A percentile compares a stretch with the other conserved stretches of the same genome.
phyloP scores from a whole-genome alignment of 345 rosid genomes.

The Eucalyptus caleyi region DNA sequence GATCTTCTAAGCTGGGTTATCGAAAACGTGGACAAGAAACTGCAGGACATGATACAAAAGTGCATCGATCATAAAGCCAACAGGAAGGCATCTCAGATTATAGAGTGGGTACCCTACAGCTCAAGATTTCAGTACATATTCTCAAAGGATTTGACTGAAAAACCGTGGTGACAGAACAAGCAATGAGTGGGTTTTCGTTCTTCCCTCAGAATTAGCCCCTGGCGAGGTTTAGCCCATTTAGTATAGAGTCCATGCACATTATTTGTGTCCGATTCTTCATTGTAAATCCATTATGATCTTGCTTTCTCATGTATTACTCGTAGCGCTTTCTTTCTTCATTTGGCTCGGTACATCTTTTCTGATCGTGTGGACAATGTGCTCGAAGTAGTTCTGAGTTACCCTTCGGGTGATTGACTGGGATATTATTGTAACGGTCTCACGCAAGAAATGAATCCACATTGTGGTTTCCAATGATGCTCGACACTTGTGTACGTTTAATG shows the following conservation, averaged over 20 bases:
- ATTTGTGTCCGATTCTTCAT: not conserved
- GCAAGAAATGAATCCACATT: not conserved
- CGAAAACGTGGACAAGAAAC: slow-evolving; percentile 48
- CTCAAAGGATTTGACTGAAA: slow-evolving; percentile 60
- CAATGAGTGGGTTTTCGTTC: not conserved
- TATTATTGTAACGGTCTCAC: not conserved
- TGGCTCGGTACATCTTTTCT: not conserved
- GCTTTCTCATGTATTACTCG: not conserved
- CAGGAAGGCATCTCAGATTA: slow-evolving; percentile 42
- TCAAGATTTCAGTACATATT: slow-evolving; percentile 66
- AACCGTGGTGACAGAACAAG: slow-evolving; percentile 27
- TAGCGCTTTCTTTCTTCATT: not conserved
- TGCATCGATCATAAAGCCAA: slow-evolving; percentile 32
- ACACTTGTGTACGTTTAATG: not conserved
- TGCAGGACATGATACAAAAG: slow-evolving; percentile 40
- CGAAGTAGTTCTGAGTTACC: not conserved
- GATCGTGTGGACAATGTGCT: not conserved
- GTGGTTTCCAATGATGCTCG: not conserved
- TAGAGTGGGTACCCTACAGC: slow-evolving; percentile 71
- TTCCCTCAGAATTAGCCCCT: not conserved
- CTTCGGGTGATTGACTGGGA: not conserved
- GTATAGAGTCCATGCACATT: not conserved
- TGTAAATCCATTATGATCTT: not conserved
- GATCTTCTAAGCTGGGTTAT: slow-evolving; percentile 55
- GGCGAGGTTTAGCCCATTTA: not conserved